Evolutionary conservation across 139 green algal species (phyloP), one percentile per base, ranked within the genome.

Genomic region (Chara braunii): DNA sequence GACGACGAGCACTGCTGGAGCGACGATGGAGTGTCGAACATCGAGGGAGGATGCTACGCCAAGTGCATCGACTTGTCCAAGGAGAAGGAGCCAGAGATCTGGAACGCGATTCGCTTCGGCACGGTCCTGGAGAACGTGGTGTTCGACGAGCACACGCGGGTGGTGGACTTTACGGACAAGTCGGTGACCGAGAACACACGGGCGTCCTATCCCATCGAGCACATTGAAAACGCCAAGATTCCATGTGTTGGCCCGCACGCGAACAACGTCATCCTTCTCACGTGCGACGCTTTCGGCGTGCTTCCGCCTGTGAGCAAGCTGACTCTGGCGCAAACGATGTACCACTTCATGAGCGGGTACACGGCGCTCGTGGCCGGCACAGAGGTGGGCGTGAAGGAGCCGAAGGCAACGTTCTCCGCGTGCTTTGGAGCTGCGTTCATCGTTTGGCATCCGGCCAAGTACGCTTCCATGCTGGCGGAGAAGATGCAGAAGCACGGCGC

Each of bases 41-140:
- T 95, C 36, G 89, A 96, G 85, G 89, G 89, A 9, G 89, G 89
- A 57, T 96, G 89, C 83, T 96, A 96, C 59, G 89, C 89, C 68
- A 95, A 95, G 85, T 86, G 69, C 83, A 94, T 95, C 36, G 78
- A 81, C 9, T 77, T 94, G 28, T 81, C 80, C 66, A 22, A 26
- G 59, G 78, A 77, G 45, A 83, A 73, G 29, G 90, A 96, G 80
- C 90, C 90, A 0, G 83, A 90, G 74, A 95, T 96, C 68, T 94
- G 64, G 60, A 72, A 84, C 23, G 90, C 90, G 54, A 89, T 95
- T 60, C 75, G 81, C 29, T 90, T 89, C 48, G 89, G 89, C 58
- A 77, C 86, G 0, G 78, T 95, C 22, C 81, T 95, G 36, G 90
- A 97, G 72, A 97, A 97, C 62, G 84, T 96, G 23, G 74, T 85